Base-by-base conservation (phyloP, 495 filamentous ascomycete species). In the Trichoderma orchidacearum region DNA sequence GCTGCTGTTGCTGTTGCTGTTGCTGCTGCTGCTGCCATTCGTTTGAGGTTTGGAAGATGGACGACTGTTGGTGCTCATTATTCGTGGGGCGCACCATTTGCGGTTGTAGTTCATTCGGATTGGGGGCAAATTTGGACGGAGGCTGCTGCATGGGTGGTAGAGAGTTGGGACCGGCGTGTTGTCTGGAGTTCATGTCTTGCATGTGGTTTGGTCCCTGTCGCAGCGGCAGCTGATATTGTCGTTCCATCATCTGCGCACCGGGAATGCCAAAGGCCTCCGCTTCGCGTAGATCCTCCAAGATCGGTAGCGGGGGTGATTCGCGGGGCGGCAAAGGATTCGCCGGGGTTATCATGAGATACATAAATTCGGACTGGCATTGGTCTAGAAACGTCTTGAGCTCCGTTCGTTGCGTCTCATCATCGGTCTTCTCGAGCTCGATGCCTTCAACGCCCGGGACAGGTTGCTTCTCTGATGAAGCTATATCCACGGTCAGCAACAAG, bases 271-370 rank as follows among this genome's bases (percentile, higher is more conserved):
- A 77, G 0, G 60, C 62, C 13, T 77, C 73, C 1, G 69, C 71
- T 53, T 77, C 74, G 31, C 75, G 65, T n/a, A 77, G 54, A 50
- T 78, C 69, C 45, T 78, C 76, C 11, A 75, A 67, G 30, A 75
- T 62, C 7, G 74, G 73, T 13, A 75, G 64, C 13, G 77, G 76
- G 6, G 73, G 74, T 11, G 75, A 75, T 38, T 80, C 77, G 62
- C 75, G 68, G 4, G 81, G 81, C 12, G 81, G 77, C n/a, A 76
- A 66, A 23, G 80, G 80, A 60, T 80, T 83, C 51, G 81, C 78
- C 5, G 81, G 81, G 2, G 80, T 80, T 13, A 80, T 73, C 76
- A 83, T 80, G 8, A 84, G 70, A 59, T 85, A 83, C n/a, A 80
- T 80, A 54, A 84, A 80, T 58, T 84, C 81, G 57, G 78, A 72